Percentiles rank a stretch among this genome's conserved stretches.
phyloP scores from a whole-genome alignment of 1,284 basidiomycete genomes.

The Cryptococcus neoformans region DNA sequence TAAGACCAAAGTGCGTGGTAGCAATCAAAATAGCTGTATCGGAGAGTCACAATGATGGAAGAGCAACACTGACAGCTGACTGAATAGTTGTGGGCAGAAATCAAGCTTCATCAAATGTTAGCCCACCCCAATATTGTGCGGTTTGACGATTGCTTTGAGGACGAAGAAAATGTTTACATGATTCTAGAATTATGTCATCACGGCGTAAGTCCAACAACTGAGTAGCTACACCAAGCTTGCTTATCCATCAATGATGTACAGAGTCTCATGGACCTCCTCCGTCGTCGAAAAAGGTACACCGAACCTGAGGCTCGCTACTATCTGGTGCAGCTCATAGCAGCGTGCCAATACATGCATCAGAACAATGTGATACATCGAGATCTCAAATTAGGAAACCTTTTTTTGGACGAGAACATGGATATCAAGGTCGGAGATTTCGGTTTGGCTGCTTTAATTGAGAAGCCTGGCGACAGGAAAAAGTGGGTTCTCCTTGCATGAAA shows the following conservation, averaged over 20 bases:
- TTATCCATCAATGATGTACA: slow-evolving; percentile 35
- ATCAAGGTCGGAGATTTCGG: slow-evolving; percentile 98
- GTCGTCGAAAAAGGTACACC: slow-evolving; percentile 78
- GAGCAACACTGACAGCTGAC: neutral
- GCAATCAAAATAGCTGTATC: neutral
- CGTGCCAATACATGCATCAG: slow-evolving; percentile 97
- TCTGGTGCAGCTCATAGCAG: slow-evolving; percentile 91
- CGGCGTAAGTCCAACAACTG: slow-evolving; percentile 55
- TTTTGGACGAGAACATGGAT: slow-evolving; percentile 89
- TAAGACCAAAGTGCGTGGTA: slow-evolving; percentile 71
- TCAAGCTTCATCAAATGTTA: slow-evolving; percentile 93
- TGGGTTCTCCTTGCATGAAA: slow-evolving; percentile 6
- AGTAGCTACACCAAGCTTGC: neutral
- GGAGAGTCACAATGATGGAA: neutral
- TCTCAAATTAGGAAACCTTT: slow-evolving; percentile 92
- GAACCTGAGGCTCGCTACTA: slow-evolving; percentile 92
- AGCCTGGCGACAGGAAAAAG: slow-evolving; percentile 94
- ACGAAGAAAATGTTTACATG: slow-evolving; percentile 95
- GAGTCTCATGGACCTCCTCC: slow-evolving; percentile 82
- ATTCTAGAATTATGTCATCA: slow-evolving; percentile 87
- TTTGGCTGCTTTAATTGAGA: slow-evolving; percentile 93
- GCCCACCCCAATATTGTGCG: slow-evolving; percentile 89
- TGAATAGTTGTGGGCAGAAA: slow-evolving; percentile 89
- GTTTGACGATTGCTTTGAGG: slow-evolving; percentile 95
- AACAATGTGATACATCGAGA: slow-evolving; percentile 92